Conservation (phyloP, 768 basidiomycete genomes). For the Lactarius deliciosus region DNA sequence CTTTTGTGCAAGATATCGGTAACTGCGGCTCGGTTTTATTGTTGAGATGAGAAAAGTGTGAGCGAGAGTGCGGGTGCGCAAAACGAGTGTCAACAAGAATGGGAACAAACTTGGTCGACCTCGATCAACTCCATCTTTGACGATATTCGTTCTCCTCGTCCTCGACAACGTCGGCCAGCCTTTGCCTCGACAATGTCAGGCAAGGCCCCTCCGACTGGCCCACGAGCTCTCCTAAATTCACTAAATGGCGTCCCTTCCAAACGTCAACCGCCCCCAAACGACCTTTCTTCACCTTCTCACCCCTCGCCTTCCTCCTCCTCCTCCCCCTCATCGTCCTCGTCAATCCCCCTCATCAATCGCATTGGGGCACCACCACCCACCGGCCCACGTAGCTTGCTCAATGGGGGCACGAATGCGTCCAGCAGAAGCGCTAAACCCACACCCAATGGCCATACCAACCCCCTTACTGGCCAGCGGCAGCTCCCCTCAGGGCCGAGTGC, state of each 20-base stretch:
- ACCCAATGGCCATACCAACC: slow-evolving; percentile 43
- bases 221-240: slow-evolving; percentile 61
- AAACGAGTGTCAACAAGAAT: slow-evolving; percentile 27
- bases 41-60: slow-evolving; percentile 6
- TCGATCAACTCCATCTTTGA: slow-evolving; percentile 19
- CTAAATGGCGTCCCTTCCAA: slow-evolving; percentile 35
- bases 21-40: background rate
- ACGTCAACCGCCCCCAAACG: slow-evolving; percentile 26
- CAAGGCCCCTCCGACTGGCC: slow-evolving; percentile 73
- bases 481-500: slow-evolving; percentile 38
- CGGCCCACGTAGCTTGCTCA: slow-evolving; percentile 60
- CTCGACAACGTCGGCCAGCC: slow-evolving; percentile 27
- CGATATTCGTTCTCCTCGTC: slow-evolving; percentile 17
- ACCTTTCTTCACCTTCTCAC: slow-evolving; percentile 22
- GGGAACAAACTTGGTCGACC: slow-evolving; percentile 3
- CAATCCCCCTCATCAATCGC: slow-evolving; percentile 37
- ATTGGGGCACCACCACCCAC: slow-evolving; percentile 61
- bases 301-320: slow-evolving; percentile 34
- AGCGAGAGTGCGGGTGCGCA: slow-evolving; percentile 4
- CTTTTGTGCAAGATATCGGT: background rate
- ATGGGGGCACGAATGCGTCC: slow-evolving; percentile 34
- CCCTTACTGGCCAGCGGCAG: slow-evolving; percentile 33
- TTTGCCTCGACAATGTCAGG: slow-evolving; percentile 57
- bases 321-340: slow-evolving; percentile 38
- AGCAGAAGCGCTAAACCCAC: slow-evolving; percentile 42